Evolutionary conservation across 306 rosid species (phyloP), one percentile per base, ranked within the genome.

Genomic region (Sindora glabra): DNA sequence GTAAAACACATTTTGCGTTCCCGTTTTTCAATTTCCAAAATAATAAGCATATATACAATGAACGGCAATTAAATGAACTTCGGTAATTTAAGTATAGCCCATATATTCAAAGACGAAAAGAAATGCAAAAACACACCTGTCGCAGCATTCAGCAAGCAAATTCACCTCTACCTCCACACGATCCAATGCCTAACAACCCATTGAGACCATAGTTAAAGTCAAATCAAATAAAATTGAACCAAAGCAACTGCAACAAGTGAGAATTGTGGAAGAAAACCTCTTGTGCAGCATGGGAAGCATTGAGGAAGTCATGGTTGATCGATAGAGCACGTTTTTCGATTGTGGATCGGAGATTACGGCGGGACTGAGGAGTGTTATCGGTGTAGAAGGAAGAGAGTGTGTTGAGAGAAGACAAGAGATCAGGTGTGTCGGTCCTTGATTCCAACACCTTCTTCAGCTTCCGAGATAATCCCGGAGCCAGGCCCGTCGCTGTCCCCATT

Each of bases 361-460:
- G 96, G 26, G 80, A 78, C 71, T 89, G 99, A 74, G 89, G 82
- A 53, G 85, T 86, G 75, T 92, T 89, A 0, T 86, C 94, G 19
- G 76, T 65, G 77, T 89, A 86, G 89, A 92, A 92, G 22, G 95
- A 63, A 54, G 99, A 92, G 17, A 92, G 83, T 0, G 99, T 86
- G 73, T 77, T 72, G 53, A 92, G 89, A 4, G 99, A 92, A 15
- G 86, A 79, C 63, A 92, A 57, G 3, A 89, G 81, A 68, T 92
- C 94, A 30, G 96, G 95, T 6, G 96, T 73, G 45, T 92, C 99
- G 18, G 86, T 86, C 64, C 84, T 77, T 19, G 86, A 86, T 29
- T 89, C 99, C 75, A 89, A 62, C 48, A 92, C 96, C 74, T 92
- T 92, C 90, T 89, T 92, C 80, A 92, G 86, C 73, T 92, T 92